Conservation (phyloP, 306 rosid genomes). For the Cucumis cinereus region DNA sequence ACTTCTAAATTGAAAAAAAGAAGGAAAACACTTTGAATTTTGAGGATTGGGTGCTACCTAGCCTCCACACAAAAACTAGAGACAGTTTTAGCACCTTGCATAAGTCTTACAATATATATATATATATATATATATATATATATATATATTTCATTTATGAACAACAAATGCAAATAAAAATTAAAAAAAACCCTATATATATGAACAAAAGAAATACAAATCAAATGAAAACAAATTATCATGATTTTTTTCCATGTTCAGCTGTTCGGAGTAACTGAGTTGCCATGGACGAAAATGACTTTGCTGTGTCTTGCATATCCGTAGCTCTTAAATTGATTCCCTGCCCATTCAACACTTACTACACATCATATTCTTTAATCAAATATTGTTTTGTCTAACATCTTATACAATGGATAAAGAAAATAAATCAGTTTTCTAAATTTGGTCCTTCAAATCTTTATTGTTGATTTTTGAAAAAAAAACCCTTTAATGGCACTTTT, state of each 20-base stretch:
- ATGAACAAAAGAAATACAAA: background rate
- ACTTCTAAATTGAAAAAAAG: background rate
- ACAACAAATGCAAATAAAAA: background rate
- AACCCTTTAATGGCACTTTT: too few relatives aligned
- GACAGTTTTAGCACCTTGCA: background rate
- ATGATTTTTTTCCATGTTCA: slow-evolving; percentile 39
- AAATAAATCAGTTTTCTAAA: too few relatives aligned
- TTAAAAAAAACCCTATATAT: too few relatives aligned
- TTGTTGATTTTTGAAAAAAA: too few relatives aligned
- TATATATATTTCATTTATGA: background rate
- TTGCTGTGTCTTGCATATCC: slow-evolving; percentile 72
- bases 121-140: background rate
- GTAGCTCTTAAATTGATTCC: slow-evolving; percentile 41
- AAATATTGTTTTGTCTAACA: too few relatives aligned
- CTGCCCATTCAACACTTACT: slow-evolving; percentile 21
- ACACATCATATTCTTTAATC: too few relatives aligned
- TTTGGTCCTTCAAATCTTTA: too few relatives aligned
- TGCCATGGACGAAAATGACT: slow-evolving; percentile 75
- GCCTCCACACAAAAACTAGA: background rate
- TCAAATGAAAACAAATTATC: background rate
- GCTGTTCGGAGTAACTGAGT: slow-evolving; percentile 49
- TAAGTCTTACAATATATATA: background rate
- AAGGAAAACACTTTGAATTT: background rate
- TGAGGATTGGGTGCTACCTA: background rate
- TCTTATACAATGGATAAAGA: too few relatives aligned